phyloP scores from a whole-genome alignment of 805 yeast species.

The Candida vartiovaarae region DNA sequence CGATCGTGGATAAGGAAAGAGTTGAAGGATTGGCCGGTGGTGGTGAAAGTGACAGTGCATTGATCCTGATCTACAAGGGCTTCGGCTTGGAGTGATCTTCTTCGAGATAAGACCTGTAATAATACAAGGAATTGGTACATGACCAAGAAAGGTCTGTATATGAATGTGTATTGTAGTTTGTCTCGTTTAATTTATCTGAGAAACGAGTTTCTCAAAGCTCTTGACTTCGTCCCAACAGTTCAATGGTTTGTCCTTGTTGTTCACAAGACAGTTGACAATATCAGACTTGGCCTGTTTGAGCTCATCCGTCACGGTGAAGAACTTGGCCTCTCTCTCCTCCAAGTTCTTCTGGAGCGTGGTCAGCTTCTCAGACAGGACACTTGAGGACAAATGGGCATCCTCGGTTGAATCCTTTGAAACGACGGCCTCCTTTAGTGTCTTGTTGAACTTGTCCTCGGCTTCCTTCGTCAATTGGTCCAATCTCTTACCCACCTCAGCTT shows the following conservation, averaged over 20 bases:
- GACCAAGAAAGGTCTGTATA: not conserved
- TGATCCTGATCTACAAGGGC: conserved; percentile 80
- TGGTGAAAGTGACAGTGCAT: conserved; percentile 95
- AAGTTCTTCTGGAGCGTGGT: conserved; percentile 30
- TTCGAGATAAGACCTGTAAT: no score
- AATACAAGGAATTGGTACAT: no score
- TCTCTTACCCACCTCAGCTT: conserved; percentile 55
- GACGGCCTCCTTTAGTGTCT: conserved; percentile 38
- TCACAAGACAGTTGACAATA: conserved; percentile 51
- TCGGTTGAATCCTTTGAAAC: conserved; percentile 28
- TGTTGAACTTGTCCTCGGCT: conserved; percentile 44
- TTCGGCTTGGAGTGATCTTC: conserved; percentile 45
- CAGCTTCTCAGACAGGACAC: conserved; percentile 35
- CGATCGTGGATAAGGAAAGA: conserved; percentile 68
- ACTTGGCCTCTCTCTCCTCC: conserved; percentile 28
- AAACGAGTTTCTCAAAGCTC: conserved; percentile 54
- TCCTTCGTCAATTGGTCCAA: conserved; percentile 47
- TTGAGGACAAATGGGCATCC: conserved; percentile 25
- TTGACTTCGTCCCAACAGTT: conserved; percentile 81
- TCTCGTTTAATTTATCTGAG: conserved; percentile 30
- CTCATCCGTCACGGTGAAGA: conserved; percentile 30
- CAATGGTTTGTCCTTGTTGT: conserved; percentile 58
- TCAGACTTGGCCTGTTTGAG: conserved; percentile 39
- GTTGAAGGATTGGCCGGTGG: conserved; percentile 91
- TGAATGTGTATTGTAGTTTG: not conserved